Percentiles rank a stretch among this genome's conserved stretches.
phyloP scores from a whole-genome alignment of 768 basidiomycete genomes.

The Naganishia vaughanmartiniae region DNA sequence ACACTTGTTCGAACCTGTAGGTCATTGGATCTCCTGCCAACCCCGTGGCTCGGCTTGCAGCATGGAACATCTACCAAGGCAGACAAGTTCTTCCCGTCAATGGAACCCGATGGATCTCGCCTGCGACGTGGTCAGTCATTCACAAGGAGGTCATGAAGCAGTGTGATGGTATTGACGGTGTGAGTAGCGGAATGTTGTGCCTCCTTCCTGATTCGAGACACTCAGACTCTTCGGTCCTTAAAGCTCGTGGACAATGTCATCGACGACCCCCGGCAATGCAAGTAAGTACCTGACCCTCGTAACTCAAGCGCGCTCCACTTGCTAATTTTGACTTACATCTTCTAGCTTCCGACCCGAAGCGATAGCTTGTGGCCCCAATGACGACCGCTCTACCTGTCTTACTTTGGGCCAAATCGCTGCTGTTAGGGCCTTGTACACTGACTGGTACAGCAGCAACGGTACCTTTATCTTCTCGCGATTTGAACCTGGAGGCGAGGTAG shows the following conservation, averaged over 20 bases:
- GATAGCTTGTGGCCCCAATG: constrained; percentile 39
- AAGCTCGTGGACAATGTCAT: constrained; percentile 47
- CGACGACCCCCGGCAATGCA: constrained; percentile 42
- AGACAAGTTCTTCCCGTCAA: constrained; percentile 33
- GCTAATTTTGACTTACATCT: background rate
- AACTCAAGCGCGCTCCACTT: too few relatives aligned
- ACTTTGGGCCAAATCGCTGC: constrained; percentile 44
- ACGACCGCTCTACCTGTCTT: constrained; percentile 37
- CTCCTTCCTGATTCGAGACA: background rate
- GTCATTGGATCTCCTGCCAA: constrained; percentile 51
- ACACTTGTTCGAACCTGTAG: background rate
- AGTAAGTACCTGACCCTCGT: constrained; percentile 1
- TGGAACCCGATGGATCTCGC: constrained; percentile 40
- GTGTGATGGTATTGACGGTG: constrained; percentile 50
- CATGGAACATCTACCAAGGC: constrained; percentile 34
- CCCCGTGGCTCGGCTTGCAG: constrained; percentile 39
- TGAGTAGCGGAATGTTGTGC: background rate
- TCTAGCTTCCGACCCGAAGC: constrained; percentile 46
- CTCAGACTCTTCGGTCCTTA: background rate
- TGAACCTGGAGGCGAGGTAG: constrained; percentile 27
- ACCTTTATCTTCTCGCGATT: constrained; percentile 18
- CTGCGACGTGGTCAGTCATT: constrained; percentile 45
- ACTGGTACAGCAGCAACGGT: constrained; percentile 15
- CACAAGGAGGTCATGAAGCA: constrained; percentile 49
- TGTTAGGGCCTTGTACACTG: constrained; percentile 42